Conservation (phyloP, 1,139 yeast species). For the Pichia sp. region DNA sequence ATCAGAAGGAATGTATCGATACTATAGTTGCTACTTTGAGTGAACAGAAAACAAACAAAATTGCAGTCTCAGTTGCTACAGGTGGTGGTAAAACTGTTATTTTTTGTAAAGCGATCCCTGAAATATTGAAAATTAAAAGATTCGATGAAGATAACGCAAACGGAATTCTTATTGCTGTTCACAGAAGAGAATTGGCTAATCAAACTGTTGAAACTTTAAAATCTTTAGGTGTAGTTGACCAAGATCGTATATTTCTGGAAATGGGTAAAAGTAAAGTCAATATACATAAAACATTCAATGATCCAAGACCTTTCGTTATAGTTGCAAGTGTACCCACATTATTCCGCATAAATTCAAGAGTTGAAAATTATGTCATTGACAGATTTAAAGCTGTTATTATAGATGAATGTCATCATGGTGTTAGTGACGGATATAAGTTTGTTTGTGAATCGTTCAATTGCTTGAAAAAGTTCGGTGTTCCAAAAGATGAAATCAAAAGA, state of each 20-base stretch:
- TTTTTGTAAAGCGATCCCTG: slow-evolving; percentile 57
- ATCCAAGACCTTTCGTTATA: slow-evolving; percentile 35
- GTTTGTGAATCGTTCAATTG: slow-evolving; percentile 58
- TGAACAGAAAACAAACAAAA: slow-evolving; percentile 39
- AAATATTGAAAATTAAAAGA: slow-evolving; percentile 33
- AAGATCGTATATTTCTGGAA: slow-evolving; percentile 37
- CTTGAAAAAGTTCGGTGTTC: slow-evolving; percentile 6
- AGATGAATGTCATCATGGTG: slow-evolving; percentile 94
- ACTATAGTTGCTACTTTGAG: slow-evolving; percentile 45
- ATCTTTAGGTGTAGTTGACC: slow-evolving; percentile 27
- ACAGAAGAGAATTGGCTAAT: slow-evolving; percentile 66
- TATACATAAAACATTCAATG: slow-evolving; percentile 20
- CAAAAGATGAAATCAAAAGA: slow-evolving; percentile 32
- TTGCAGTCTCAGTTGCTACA: slow-evolving; percentile 85
- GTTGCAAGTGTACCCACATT: slow-evolving; percentile 76
- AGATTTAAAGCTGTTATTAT: slow-evolving; percentile 67
- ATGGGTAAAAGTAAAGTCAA: slow-evolving; percentile 46
- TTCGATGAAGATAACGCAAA: slow-evolving; percentile 35
- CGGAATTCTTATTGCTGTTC: slow-evolving; percentile 61
- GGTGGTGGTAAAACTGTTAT: slow-evolving; percentile 95
- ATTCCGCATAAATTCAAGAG: slow-evolving; percentile 36
- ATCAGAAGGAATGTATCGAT: slow-evolving; percentile 66
- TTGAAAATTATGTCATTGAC: slow-evolving; percentile 46
- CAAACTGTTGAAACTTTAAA: slow-evolving; percentile 58
- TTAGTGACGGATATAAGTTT: slow-evolving; percentile 58